phyloP scores from a whole-genome alignment of 2,329 filamentous ascomycete species.

The Trichoderma koningii region DNA sequence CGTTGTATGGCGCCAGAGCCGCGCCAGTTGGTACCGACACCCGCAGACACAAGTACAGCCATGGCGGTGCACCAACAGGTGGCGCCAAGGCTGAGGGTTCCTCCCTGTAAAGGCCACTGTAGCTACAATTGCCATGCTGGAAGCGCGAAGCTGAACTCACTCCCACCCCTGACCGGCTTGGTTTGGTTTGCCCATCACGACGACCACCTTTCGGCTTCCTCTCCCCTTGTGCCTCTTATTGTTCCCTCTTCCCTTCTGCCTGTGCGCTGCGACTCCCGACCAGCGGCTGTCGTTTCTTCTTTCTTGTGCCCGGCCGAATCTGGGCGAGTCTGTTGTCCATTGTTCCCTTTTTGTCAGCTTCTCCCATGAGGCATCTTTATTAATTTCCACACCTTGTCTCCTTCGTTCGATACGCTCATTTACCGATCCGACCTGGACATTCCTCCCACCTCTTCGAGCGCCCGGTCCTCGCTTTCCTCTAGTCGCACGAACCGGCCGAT shows the following conservation, averaged over 20 bases:
- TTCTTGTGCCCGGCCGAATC: conserved; percentile 8
- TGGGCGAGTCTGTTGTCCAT: conserved; percentile 23
- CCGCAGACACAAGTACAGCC: not conserved
- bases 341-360: conserved; percentile 24
- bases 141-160: conserved; percentile 25
- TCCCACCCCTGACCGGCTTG: conserved; percentile 28
- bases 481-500: not conserved
- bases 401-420: conserved; percentile 29
- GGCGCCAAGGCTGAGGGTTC: conserved; percentile 20
- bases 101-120: conserved; percentile 43
- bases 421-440: conserved; percentile 23
- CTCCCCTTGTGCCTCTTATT: conserved; percentile 29
- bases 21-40: not conserved
- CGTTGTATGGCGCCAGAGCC: conserved; percentile 14
- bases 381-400: conserved; percentile 22
- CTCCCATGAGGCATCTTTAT: conserved; percentile 27
- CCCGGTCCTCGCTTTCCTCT: conserved; percentile 7
- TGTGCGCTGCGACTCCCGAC: conserved; percentile 19
- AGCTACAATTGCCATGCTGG: conserved; percentile 41
- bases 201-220: conserved; percentile 23
- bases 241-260: conserved; percentile 29
- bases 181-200: conserved; percentile 27
- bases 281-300: conserved; percentile 24
- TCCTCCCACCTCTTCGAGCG: conserved; percentile 3
- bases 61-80: conserved; percentile 26